These are phyloP conservation scores for Fusarium temperatum DNA, from an alignment of 2,329 filamentous ascomycete genomes.

Conservation along the genomic window DNA sequence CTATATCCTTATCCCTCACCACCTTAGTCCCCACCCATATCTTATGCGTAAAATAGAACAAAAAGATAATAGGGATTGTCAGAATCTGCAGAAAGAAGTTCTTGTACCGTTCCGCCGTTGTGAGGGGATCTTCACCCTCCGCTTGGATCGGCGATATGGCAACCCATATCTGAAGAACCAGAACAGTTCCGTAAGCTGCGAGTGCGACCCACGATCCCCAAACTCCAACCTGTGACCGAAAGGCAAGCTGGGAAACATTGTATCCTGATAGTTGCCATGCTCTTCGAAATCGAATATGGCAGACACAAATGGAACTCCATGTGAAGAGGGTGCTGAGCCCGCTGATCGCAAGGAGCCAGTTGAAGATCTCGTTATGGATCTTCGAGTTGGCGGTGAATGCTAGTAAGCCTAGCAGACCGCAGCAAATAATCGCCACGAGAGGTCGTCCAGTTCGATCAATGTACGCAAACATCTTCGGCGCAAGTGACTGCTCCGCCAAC, in stretches of 20 bases:
- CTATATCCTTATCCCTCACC: conserved; percentile 77
- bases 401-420: conserved; percentile 74
- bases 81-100: conserved; percentile 78
- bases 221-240: conserved; percentile 79
- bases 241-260: conserved; percentile 78
- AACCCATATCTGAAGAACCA: conserved; percentile 87
- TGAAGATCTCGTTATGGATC: conserved; percentile 71
- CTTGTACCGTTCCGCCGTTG: conserved; percentile 54
- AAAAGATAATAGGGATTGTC: conserved; percentile 71
- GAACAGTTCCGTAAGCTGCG: conserved; percentile 76
- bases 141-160: conserved; percentile 74
- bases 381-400: conserved; percentile 76
- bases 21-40: conserved; percentile 74
- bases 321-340: conserved; percentile 79
- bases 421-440: conserved; percentile 73
- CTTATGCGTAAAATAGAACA: conserved; percentile 80
- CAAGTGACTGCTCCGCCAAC: conserved; percentile 73
- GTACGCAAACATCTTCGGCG: conserved; percentile 78
- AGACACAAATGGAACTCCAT: conserved; percentile 83
- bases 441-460: conserved; percentile 84
- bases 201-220: conserved; percentile 87
- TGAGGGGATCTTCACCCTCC: neutral
- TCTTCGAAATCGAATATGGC: conserved; percentile 87
- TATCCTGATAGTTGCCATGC: conserved; percentile 77
- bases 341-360: conserved; percentile 82